Conservation (phyloP, 2,329 filamentous ascomycete genomes). For the Fusarium palustre region DNA sequence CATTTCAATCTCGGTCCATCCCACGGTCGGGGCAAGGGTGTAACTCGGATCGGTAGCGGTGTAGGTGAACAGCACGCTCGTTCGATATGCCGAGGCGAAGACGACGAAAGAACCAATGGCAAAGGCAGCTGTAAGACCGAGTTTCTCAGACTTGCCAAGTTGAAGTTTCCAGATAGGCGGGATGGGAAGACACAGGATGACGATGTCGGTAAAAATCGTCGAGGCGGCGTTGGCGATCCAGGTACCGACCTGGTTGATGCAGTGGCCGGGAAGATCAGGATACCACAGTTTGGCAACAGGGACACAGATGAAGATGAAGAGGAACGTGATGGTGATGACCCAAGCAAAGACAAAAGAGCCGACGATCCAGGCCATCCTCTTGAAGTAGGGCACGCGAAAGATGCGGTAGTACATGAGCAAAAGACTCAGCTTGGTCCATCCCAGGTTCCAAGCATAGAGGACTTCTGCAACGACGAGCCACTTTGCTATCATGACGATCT, state of each 20-base stretch:
- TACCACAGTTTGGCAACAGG: slow-evolving; percentile 64
- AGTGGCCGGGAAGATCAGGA: slow-evolving; percentile 57
- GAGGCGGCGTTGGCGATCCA: slow-evolving; percentile 64
- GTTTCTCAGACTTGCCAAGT: slow-evolving; percentile 56
- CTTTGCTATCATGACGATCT: slow-evolving; percentile 60
- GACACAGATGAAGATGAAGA: slow-evolving; percentile 65
- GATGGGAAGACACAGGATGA: slow-evolving; percentile 59
- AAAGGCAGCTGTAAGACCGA: slow-evolving; percentile 59
- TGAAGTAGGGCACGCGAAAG: slow-evolving; percentile 59
- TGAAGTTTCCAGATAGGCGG: slow-evolving; percentile 60
- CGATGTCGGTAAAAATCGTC: slow-evolving; percentile 60
- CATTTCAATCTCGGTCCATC: slow-evolving; percentile 63
- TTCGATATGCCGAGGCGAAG: slow-evolving; percentile 62
- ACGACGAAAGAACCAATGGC: slow-evolving; percentile 60
- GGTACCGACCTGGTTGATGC: slow-evolving; percentile 62
- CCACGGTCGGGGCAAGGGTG: slow-evolving; percentile 59
- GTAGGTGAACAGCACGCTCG: slow-evolving; percentile 60
- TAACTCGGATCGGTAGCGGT: slow-evolving; percentile 56
- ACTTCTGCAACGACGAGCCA: slow-evolving; percentile 61
- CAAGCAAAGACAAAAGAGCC: slow-evolving; percentile 59
- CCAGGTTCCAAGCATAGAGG: slow-evolving; percentile 61
- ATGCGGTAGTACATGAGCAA: slow-evolving; percentile 66
- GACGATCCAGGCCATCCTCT: slow-evolving; percentile 56
- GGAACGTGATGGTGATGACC: slow-evolving; percentile 60
- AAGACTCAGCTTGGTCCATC: slow-evolving; percentile 63